phyloP scores from a whole-genome alignment of 2,329 filamentous ascomycete genomes.

The Aureobasidium melanogenum region DNA sequence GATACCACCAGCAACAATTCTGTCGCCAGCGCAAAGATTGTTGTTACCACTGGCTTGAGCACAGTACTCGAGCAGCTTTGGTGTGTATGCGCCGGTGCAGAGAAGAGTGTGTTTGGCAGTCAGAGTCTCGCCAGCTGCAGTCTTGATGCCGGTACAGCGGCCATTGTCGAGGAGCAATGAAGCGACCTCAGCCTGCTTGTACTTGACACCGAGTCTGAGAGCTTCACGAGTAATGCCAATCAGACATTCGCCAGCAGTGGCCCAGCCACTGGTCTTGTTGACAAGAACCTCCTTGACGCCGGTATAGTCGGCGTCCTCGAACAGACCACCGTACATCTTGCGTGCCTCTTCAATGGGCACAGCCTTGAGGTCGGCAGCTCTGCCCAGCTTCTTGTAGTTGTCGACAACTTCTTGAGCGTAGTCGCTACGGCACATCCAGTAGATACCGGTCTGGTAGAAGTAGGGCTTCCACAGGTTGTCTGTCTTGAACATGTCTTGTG shows the following conservation, averaged over 20 bases:
- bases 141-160: slow-evolving; percentile 35
- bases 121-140: slow-evolving; percentile 25
- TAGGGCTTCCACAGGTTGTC: slow-evolving; percentile 48
- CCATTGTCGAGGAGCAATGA: slow-evolving; percentile 42
- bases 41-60: slow-evolving; percentile 37
- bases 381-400: slow-evolving; percentile 42
- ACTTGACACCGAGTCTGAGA: slow-evolving; percentile 50
- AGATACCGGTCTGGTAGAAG: slow-evolving; percentile 45
- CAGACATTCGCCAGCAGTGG: slow-evolving; percentile 51
- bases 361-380: slow-evolving; percentile 37
- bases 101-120: slow-evolving; percentile 30
- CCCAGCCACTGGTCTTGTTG: slow-evolving; percentile 55
- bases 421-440: slow-evolving; percentile 38
- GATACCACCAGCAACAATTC: slow-evolving; percentile 50
- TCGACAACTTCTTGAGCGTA: slow-evolving; percentile 41
- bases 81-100: slow-evolving; percentile 35
- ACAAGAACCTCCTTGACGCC: slow-evolving; percentile 52
- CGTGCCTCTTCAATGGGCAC: slow-evolving; percentile 46
- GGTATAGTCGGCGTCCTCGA: slow-evolving; percentile 51
- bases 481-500: slow-evolving; percentile 51
- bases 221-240: slow-evolving; percentile 45
- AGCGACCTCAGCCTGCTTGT: slow-evolving; percentile 45
- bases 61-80: slow-evolving; percentile 39
- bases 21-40: slow-evolving; percentile 44
- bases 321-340: slow-evolving; percentile 48